These are phyloP conservation scores for Aphanomyces astaci DNA, from an alignment of 352 stramenopile genomes.

Conservation along the genomic window DNA sequence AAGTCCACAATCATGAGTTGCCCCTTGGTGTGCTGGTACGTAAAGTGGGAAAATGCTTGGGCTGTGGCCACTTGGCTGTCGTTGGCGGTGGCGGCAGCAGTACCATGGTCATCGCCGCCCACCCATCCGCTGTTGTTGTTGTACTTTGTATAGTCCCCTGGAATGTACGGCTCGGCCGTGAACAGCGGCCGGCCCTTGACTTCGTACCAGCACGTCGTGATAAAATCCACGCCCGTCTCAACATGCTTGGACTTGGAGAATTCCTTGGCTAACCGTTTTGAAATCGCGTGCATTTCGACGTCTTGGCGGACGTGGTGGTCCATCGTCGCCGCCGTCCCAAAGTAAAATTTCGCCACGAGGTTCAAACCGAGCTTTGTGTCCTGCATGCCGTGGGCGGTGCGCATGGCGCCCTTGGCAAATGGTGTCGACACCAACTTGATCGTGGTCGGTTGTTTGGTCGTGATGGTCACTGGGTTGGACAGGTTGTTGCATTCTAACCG, in stretches of 20 bases:
- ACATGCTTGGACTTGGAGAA: conserved; percentile 29
- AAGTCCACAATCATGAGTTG: conserved; percentile 37
- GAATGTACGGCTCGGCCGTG: conserved; percentile 36
- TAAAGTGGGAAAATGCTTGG: conserved; percentile 43
- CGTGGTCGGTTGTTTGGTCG: conserved; percentile 32
- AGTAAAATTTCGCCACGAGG: conserved; percentile 38
- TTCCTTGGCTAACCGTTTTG: conserved; percentile 31
- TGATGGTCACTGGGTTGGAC: conserved; percentile 28
- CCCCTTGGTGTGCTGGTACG: conserved; percentile 32
- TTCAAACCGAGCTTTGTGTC: conserved; percentile 30
- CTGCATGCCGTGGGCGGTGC: conserved; percentile 32
- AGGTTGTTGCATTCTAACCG: conserved; percentile 30
- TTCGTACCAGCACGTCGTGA: conserved; percentile 41
- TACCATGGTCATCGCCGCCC: not conserved
- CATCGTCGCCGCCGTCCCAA: conserved; percentile 22
- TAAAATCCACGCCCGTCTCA: conserved; percentile 34
- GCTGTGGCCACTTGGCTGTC: not conserved
- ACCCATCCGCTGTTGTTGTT: conserved; percentile 38
- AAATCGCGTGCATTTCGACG: conserved; percentile 35
- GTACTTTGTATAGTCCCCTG: conserved; percentile 40
- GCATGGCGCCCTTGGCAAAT: conserved; percentile 36
- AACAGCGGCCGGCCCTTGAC: conserved; percentile 27
- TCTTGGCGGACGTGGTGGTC: conserved; percentile 26
- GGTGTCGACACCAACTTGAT: conserved; percentile 29
- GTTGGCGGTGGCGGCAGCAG: too few relatives aligned